phyloP scores from a whole-genome alignment of 768 basidiomycete genomes.

The Amylocystis lapponica region DNA sequence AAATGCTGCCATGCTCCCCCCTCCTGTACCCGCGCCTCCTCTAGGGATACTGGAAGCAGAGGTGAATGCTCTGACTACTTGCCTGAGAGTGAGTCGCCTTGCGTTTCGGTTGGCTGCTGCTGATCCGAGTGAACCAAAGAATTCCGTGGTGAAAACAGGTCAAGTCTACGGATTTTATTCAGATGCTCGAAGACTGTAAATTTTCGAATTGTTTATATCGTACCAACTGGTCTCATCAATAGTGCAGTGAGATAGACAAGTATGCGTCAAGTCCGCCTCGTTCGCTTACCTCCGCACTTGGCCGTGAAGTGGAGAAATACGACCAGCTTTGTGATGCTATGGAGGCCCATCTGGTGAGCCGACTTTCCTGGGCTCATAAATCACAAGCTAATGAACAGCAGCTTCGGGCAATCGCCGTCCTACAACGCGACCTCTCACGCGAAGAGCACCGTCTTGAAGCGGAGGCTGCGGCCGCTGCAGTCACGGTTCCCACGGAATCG shows the following conservation, averaged over 20 bases:
- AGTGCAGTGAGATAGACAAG: conserved; percentile 47
- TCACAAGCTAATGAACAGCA: conserved; percentile 22
- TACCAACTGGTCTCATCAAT: background rate
- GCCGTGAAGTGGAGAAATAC: conserved; percentile 71
- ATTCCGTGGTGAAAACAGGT: conserved; percentile 63
- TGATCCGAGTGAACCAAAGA: conserved; percentile 27
- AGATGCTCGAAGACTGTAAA: conserved; percentile 61
- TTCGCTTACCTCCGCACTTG: conserved; percentile 57
- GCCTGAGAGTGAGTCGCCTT: conserved; percentile 45
- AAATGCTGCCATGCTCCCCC: conserved; percentile 47
- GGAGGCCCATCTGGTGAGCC: conserved; percentile 62
- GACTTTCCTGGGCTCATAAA: background rate
- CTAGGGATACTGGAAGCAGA: conserved; percentile 57
- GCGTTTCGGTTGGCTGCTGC: background rate
- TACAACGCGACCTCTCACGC: conserved; percentile 62
- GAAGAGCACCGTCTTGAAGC: conserved; percentile 51
- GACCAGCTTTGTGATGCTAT: conserved; percentile 77
- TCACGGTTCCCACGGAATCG: conserved; percentile 19
- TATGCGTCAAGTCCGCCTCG: conserved; percentile 58
- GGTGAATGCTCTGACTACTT: conserved; percentile 47
- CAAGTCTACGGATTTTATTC: conserved; percentile 68
- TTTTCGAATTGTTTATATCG: conserved; percentile 29
- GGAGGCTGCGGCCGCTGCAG: conserved; percentile 38
- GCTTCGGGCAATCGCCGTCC: conserved; percentile 65
- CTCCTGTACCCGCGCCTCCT: conserved; percentile 37